Percentiles rank a stretch among this genome's conserved stretches.
These are phyloP conservation scores for Venturia carpophila DNA, from an alignment of 2,329 filamentous ascomycete genomes.

Conservation along the genomic window DNA sequence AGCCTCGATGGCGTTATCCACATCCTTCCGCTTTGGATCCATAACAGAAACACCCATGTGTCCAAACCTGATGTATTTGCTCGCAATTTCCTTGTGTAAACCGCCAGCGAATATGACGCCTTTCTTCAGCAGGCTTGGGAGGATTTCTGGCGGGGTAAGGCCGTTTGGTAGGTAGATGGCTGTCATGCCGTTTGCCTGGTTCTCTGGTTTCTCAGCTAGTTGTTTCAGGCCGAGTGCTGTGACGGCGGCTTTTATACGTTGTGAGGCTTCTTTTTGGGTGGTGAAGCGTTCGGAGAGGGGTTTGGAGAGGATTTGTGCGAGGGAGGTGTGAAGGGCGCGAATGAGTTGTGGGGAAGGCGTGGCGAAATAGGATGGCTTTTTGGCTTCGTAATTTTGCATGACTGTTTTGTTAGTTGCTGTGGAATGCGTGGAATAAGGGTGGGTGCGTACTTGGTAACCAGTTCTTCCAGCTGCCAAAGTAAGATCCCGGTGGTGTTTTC, in stretches of 20 bases:
- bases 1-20: conserved; percentile 75
- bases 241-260: conserved; percentile 79
- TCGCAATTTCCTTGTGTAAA: conserved; percentile 88
- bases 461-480: conserved; percentile 96
- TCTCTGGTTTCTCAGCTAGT: conserved; percentile 73
- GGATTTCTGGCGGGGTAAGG: conserved; percentile 69
- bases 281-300: conserved; percentile 78
- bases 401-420: conserved; percentile 45
- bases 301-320: conserved; percentile 75
- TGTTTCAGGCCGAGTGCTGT: conserved; percentile 77
- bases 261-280: conserved; percentile 67
- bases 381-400: conserved; percentile 98
- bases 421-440: neutral
- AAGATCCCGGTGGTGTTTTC: conserved; percentile 74
- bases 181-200: conserved; percentile 97
- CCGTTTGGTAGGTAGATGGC: conserved; percentile 89
- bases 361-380: conserved; percentile 96
- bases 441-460: conserved; percentile 72
- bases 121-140: conserved; percentile 77
- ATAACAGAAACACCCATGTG: conserved; percentile 96
- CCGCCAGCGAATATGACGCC: conserved; percentile 92
- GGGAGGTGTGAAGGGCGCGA: conserved; percentile 81
- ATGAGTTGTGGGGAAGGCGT: conserved; percentile 92
- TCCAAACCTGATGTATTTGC: conserved; percentile 90
- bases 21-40: conserved; percentile 69